Conservation (phyloP, 164 flowering plant species). For the Liquidambar formosana region DNA sequence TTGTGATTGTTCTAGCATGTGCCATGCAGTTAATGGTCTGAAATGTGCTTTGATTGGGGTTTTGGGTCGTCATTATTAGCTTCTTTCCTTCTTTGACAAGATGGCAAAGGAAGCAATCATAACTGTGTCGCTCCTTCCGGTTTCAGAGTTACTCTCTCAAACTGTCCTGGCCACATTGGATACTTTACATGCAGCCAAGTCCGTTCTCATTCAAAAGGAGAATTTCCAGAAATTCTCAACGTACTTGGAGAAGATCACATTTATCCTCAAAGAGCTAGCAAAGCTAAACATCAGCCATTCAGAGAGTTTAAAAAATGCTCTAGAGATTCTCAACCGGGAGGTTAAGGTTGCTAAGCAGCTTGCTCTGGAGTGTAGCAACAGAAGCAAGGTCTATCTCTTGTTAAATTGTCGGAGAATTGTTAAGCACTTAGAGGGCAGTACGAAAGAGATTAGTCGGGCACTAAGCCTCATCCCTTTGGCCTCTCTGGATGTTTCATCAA, state of each 20-base stretch:
- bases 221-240: slow-evolving; percentile 9
- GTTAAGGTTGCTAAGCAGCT: slow-evolving; percentile 8
- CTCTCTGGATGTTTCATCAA: slow-evolving; percentile 3
- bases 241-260: slow-evolving; percentile 6
- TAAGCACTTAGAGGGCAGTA: slow-evolving; percentile 3
- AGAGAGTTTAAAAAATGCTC: slow-evolving; percentile 2
- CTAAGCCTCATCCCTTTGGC: slow-evolving; percentile 13
- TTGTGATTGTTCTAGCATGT: not conserved
- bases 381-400: slow-evolving; percentile 14
- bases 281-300: not conserved
- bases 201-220: slow-evolving; percentile 3
- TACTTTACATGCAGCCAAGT: slow-evolving; percentile 5
- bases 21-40: not conserved
- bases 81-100: not conserved
- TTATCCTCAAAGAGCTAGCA: slow-evolving; percentile 1
- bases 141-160: slow-evolving; percentile 15
- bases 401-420: slow-evolving; percentile 8
- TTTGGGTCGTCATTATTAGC: not conserved
- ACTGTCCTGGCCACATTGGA: slow-evolving; percentile 1
- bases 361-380: slow-evolving; percentile 1
- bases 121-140: not conserved
- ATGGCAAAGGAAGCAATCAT: slow-evolving; percentile 8
- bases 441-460: slow-evolving; percentile 14
- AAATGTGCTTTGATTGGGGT: not conserved
- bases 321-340: slow-evolving; percentile 9